Base-by-base conservation (phyloP, 106 monocot genomes). In the Acanthochlamys bracteata region DNA sequence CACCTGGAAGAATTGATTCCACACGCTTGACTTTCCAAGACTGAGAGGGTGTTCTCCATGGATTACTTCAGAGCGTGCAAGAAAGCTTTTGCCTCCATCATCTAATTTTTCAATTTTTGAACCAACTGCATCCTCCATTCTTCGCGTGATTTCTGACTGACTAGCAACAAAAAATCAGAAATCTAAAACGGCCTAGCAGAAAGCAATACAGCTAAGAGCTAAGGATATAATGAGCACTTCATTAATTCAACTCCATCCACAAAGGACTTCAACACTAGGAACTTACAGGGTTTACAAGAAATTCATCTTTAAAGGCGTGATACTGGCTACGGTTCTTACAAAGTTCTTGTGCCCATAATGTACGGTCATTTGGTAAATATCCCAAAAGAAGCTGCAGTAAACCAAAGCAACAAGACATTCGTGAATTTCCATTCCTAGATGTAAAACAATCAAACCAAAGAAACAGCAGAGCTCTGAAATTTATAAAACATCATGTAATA, bases 1-100 rank as follows among this genome's bases (percentile, higher is more conserved):
- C 80, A 90, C 86, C 88, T 88, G 84, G 70, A 96, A 96, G 63
- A 85, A 96, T 65, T 91, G 84, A 65, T 90, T 87, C 96, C 96
- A 96, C 12, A 91, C 80, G 62, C 91, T 96, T n/a, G 74, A 71
- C 71, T 88, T 74, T 41, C 79, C 82, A 65, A 88, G 82, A 78
- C 96, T 91, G 59, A 96, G 60, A 61, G 96, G 96, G 56, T 96
- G 96, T 24, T 96, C 96, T 51, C 84, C 91, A 42, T 85, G 77
- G 66, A 63, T 61, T 66, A 96, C 75, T 58, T 91, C 75, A 25
- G 80, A 79, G 62, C 96, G 82, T 17, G 70, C 62, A 23, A 96
- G 80, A 20, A 88, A 72, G 27, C 88, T 87, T 64, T 56, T 79
- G 24, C 61, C 70, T 53, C 63, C 65, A 66, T 10, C 42, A 71